These are phyloP conservation scores for Gaillardinia entomophila DNA, from an alignment of 805 yeast genomes.

Conservation along the genomic window DNA sequence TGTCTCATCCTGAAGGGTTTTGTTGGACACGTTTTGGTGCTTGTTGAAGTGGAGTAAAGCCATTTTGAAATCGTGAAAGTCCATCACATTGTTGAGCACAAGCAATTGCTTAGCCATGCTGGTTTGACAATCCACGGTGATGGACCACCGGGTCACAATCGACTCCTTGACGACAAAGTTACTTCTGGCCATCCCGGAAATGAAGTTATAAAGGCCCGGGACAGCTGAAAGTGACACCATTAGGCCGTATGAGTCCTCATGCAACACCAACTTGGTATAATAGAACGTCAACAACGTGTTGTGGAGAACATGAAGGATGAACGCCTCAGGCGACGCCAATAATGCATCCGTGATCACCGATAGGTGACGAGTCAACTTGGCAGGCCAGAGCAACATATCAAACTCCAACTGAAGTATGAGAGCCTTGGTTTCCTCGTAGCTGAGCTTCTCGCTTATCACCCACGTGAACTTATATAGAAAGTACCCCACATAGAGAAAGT, in stretches of 20 bases:
- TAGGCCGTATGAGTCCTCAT: constrained; percentile 6
- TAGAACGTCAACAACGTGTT: constrained; percentile 12
- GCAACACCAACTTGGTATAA: constrained; percentile 9
- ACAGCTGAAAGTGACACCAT: constrained; percentile 13
- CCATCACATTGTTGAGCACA: constrained; percentile 12
- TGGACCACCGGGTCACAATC: constrained; percentile 11
- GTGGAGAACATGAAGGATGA: constrained; percentile 13
- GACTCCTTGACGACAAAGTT: constrained; percentile 11
- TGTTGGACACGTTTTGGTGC: constrained; percentile 4
- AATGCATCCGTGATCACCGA: constrained; percentile 13
- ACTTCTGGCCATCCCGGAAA: constrained; percentile 16
- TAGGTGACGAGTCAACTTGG: constrained; percentile 12
- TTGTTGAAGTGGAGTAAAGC: constrained; percentile 9
- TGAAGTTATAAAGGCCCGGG: constrained; percentile 16
- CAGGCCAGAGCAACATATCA: constrained; percentile 18
- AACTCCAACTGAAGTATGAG: constrained; percentile 12
- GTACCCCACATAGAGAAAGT: constrained; percentile 9
- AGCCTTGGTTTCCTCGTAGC: constrained; percentile 4
- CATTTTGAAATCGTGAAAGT: constrained; percentile 13
- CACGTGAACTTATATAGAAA: constrained; percentile 11
- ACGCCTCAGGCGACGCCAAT: constrained; percentile 15
- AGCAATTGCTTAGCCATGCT: constrained; percentile 10
- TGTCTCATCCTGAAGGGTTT: constrained; percentile 3
- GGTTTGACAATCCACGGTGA: constrained; percentile 11
- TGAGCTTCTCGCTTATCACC: constrained; percentile 5